Conservation (phyloP, 2,329 filamentous ascomycete species). For the Paraconiothyrium brasiliense region DNA sequence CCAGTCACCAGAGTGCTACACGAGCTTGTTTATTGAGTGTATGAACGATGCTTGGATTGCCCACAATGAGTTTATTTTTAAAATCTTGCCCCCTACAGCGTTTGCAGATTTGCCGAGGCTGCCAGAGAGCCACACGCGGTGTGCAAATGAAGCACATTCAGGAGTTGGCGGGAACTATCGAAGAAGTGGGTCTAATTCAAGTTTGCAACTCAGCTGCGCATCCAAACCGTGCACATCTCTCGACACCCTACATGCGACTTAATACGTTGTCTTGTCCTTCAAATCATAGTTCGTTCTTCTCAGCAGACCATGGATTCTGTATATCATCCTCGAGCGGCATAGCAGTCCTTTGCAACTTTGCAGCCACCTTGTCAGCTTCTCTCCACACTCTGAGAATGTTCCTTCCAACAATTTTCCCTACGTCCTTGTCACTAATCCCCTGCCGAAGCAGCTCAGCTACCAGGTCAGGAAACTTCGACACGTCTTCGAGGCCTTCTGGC, state of each 20-base stretch:
- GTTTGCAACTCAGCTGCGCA: too few species aligned
- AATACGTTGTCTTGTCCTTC: neutral
- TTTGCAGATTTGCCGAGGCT: neutral
- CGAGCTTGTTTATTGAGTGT: neutral
- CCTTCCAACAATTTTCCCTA: slow-evolving; percentile 76
- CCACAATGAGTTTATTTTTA: neutral
- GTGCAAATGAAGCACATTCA: neutral
- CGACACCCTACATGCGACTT: neutral
- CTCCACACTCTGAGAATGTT: slow-evolving; percentile 88
- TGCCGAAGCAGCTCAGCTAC: slow-evolving; percentile 77
- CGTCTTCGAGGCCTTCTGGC: slow-evolving; percentile 82
- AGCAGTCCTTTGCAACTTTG: slow-evolving; percentile 65
- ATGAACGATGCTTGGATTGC: neutral
- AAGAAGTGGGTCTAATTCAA: neutral
- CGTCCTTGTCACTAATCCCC: slow-evolving; percentile 79
- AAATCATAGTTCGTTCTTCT: slow-evolving; percentile 4
- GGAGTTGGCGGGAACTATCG: neutral
- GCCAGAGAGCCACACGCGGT: too few species aligned
- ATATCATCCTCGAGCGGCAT: slow-evolving; percentile 57
- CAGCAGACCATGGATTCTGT: slow-evolving; percentile 31
- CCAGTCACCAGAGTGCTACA: too few species aligned
- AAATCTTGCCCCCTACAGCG: neutral
- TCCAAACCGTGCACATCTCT: neutral
- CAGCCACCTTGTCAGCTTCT: slow-evolving; percentile 77
- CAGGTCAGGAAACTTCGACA: slow-evolving; percentile 81